phyloP scores from a whole-genome alignment of 257 asterid genomes.

The Nicotiana attenuata region DNA sequence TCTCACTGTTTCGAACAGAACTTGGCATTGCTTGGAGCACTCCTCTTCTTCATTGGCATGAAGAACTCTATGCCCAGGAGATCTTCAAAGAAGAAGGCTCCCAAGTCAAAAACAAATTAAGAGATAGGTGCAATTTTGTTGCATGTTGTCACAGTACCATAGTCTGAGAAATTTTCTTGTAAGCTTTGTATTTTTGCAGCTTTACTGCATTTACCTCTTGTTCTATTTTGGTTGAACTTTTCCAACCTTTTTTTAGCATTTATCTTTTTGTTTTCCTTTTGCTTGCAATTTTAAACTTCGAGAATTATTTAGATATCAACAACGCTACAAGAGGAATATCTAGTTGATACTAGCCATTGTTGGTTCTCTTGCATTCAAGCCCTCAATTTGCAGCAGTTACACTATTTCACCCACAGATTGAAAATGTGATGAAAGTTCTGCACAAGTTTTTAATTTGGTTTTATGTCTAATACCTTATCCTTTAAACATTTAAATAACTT shows the following conservation, averaged over 20 bases:
- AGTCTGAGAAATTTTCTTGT: constrained; percentile 10
- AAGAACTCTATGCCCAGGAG: constrained; percentile 78
- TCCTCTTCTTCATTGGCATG: constrained; percentile 87
- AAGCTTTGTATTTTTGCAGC: constrained; percentile 13
- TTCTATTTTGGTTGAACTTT: not conserved
- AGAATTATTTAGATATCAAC: not conserved
- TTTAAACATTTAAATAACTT: too few species aligned
- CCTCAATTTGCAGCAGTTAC: not conserved
- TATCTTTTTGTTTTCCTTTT: not conserved
- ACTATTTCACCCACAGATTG: not conserved
- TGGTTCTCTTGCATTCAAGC: not conserved
- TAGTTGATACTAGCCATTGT: not conserved
- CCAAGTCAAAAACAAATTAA: constrained; percentile 66
- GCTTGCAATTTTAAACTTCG: not conserved
- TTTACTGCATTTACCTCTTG: not conserved
- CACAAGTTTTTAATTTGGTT: not conserved
- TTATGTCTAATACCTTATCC: too few species aligned
- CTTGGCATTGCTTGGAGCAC: constrained; percentile 76
- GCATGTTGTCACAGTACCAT: not conserved
- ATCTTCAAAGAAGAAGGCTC: constrained; percentile 65
- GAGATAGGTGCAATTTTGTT: constrained; percentile 19
- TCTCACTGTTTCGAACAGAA: constrained; percentile 35
- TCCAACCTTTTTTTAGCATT: not conserved
- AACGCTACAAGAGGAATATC: not conserved
- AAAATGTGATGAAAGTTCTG: not conserved